phyloP scores from a whole-genome alignment of 2,329 filamentous ascomycete species.

The Fusarium setosum region DNA sequence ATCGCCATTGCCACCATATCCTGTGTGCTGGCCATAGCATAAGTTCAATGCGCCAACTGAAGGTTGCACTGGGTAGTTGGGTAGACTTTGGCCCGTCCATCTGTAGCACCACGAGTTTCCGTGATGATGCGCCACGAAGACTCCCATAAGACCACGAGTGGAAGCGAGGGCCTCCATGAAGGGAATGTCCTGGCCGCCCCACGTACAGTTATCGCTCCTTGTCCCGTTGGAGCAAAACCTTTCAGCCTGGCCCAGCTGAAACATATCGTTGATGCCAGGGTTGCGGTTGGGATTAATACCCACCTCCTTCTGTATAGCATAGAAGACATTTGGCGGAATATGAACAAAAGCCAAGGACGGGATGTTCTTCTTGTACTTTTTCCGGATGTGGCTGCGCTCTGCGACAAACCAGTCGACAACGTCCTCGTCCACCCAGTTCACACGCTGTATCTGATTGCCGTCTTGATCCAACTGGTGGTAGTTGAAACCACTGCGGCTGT shows the following conservation, averaged over 20 bases:
- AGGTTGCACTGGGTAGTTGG: slow-evolving; percentile 5
- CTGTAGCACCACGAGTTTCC: slow-evolving; percentile 62
- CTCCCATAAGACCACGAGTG: slow-evolving; percentile 60
- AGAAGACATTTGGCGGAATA: slow-evolving; percentile 56
- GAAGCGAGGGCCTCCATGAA: slow-evolving; percentile 68
- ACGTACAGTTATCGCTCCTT: slow-evolving; percentile 50
- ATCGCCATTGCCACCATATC: slow-evolving; percentile 72
- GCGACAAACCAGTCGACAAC: slow-evolving; percentile 57
- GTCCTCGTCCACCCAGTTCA: slow-evolving; percentile 55
- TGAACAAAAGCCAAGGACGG: slow-evolving; percentile 60
- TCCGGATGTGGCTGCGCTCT: slow-evolving; percentile 32
- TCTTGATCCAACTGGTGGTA: slow-evolving; percentile 25
- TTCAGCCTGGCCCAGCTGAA: slow-evolving; percentile 53
- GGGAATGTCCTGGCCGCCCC: slow-evolving; percentile 59
- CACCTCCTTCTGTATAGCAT: slow-evolving; percentile 48
- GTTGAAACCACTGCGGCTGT: slow-evolving; percentile 66
- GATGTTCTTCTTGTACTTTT: slow-evolving; percentile 45
- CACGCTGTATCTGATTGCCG: slow-evolving; percentile 53
- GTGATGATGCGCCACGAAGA: slow-evolving; percentile 72
- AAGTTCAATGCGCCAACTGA: slow-evolving; percentile 47
- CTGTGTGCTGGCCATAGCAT: slow-evolving; percentile 70
- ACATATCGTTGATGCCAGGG: slow-evolving; percentile 57
- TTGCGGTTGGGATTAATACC: slow-evolving; percentile 49
- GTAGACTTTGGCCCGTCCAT: slow-evolving; percentile 39
- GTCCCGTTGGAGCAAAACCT: slow-evolving; percentile 56